phyloP scores from a whole-genome alignment of 2,329 filamentous ascomycete species.

The Fusarium dimerum region DNA sequence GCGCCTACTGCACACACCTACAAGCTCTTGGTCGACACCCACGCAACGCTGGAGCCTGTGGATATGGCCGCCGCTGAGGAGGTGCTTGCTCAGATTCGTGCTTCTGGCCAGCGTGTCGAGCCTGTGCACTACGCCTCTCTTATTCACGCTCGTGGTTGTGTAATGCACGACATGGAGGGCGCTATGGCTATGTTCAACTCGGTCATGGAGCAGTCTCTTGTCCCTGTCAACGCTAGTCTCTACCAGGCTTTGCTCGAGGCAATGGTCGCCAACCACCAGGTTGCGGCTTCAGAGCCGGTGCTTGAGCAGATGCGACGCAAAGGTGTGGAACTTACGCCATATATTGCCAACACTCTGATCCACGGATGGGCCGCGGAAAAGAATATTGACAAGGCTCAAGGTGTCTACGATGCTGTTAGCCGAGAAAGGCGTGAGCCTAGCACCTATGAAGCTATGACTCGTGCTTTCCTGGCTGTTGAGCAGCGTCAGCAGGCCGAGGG shows the following conservation, averaged over 20 bases:
- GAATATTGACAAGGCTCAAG: slow-evolving; percentile 75
- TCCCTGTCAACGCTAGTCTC: slow-evolving; percentile 78
- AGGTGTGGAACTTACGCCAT: slow-evolving; percentile 84
- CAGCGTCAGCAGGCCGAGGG: slow-evolving; percentile 73
- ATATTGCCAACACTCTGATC: slow-evolving; percentile 97
- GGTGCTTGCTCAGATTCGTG: slow-evolving; percentile 76
- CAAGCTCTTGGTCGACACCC: slow-evolving; percentile 94
- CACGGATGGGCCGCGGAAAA: slow-evolving; percentile 91
- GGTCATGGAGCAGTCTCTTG: slow-evolving; percentile 66
- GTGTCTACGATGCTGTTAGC: slow-evolving; percentile 78
- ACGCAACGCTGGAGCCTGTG: slow-evolving; percentile 90
- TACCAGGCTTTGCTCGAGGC: slow-evolving; percentile 97
- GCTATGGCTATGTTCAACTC: slow-evolving; percentile 81
- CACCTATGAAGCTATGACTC: slow-evolving; percentile 98
- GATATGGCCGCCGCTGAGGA: slow-evolving; percentile 85
- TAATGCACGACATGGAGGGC: slow-evolving; percentile 85
- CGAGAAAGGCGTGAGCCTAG: slow-evolving; percentile 85
- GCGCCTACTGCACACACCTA: slow-evolving; percentile 93
- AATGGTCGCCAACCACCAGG: slow-evolving; percentile 92
- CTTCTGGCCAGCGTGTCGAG: slow-evolving; percentile 75
- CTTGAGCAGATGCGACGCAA: slow-evolving; percentile 74
- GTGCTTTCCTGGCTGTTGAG: slow-evolving; percentile 84
- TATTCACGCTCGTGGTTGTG: slow-evolving; percentile 94
- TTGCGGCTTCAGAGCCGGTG: slow-evolving; percentile 72
- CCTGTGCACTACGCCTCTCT: slow-evolving; percentile 94